Conservation (phyloP, 345 rosid genomes). For the Boechera stricta region DNA sequence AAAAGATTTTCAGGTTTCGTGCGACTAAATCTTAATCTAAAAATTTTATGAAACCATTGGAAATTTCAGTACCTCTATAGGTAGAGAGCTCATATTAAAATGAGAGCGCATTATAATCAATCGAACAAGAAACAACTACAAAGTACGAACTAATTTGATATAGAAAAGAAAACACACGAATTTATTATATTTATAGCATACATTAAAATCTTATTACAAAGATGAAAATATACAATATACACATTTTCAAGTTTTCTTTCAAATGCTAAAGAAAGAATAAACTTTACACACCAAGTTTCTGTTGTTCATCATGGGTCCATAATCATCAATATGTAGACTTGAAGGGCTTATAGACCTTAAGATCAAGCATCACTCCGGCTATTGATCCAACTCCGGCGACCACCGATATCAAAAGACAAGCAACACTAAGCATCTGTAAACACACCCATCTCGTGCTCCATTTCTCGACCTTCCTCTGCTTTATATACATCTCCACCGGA, state of each 20-base stretch:
- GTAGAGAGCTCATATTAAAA: background rate
- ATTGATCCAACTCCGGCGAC: slow-evolving; percentile 70
- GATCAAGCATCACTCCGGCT: slow-evolving; percentile 62
- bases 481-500: slow-evolving; percentile 81
- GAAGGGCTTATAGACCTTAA: slow-evolving; percentile 50
- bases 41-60: too few species aligned
- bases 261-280: slow-evolving; percentile 29
- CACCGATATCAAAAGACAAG: slow-evolving; percentile 64
- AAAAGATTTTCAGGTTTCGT: too few species aligned
- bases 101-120: background rate
- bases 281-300: slow-evolving; percentile 22
- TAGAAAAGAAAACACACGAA: slow-evolving; percentile 6
- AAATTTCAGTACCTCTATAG: background rate
- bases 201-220: slow-evolving; percentile 31
- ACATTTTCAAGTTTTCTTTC: slow-evolving; percentile 25
- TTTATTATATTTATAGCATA: slow-evolving; percentile 15
- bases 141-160: background rate
- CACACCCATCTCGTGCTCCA: slow-evolving; percentile 73
- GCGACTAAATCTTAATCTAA: too few species aligned
- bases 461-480: slow-evolving; percentile 59
- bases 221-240: slow-evolving; percentile 33
- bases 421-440: slow-evolving; percentile 57
- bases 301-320: slow-evolving; percentile 20
- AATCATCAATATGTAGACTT: slow-evolving; percentile 43
- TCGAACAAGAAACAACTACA: slow-evolving; percentile 2